Conservation (phyloP, 805 yeast species). For the Phaffomyces opuntiae region DNA sequence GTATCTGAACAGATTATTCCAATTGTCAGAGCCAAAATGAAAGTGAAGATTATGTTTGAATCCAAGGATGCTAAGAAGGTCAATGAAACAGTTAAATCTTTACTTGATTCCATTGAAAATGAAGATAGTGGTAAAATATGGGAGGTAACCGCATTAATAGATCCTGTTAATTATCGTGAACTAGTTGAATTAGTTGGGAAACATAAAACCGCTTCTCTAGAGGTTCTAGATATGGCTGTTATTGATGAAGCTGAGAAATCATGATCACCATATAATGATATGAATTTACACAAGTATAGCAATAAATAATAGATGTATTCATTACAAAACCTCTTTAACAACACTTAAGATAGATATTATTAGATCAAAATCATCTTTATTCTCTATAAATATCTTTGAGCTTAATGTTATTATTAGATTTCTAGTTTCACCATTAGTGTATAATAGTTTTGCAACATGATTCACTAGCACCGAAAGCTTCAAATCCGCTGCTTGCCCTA, state of each 20-base stretch:
- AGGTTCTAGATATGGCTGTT: slow-evolving; percentile 86
- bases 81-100: slow-evolving; percentile 33
- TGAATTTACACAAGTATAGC: no score
- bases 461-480: slow-evolving; percentile 16
- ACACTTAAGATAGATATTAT: slow-evolving; percentile 13
- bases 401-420: slow-evolving; percentile 19
- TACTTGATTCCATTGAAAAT: slow-evolving; percentile 36
- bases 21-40: slow-evolving; percentile 91
- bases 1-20: slow-evolving; percentile 81
- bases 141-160: slow-evolving; percentile 64
- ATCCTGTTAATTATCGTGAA: slow-evolving; percentile 76
- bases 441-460: slow-evolving; percentile 19
- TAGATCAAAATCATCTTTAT: slow-evolving; percentile 10
- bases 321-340: slow-evolving; percentile 6
- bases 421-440: slow-evolving; percentile 11
- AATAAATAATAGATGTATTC: background rate
- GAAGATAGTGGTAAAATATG: slow-evolving; percentile 39
- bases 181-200: slow-evolving; percentile 51
- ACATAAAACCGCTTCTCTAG: slow-evolving; percentile 58
- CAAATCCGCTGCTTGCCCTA: slow-evolving; percentile 15
- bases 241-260: slow-evolving; percentile 47
- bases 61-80: slow-evolving; percentile 44
- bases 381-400: slow-evolving; percentile 17
- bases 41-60: slow-evolving; percentile 57
- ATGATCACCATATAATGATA: background rate